Evolutionary conservation across 139 green algal species (phyloP).

Genomic region (Edaphochlamys debaryana): DNA sequence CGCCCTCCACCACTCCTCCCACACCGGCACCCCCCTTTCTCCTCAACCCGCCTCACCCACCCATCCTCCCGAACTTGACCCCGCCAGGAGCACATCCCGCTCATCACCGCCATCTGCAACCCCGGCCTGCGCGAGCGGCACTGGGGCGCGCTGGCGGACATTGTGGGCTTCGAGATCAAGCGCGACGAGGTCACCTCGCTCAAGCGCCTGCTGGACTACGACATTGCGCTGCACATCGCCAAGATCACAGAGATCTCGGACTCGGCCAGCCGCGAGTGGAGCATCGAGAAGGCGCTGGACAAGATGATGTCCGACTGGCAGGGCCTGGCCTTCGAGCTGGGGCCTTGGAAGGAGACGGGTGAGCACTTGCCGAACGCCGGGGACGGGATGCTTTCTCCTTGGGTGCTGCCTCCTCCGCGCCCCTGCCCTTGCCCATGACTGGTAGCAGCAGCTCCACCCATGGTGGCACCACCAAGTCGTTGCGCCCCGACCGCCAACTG

Average conservation of each 20-base stretch:
- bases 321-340: conserved; percentile 74
- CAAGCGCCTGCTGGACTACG: conserved; percentile 72
- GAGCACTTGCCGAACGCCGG: background rate
- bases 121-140: conserved; percentile 77
- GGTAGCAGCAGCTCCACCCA: too few relatives aligned
- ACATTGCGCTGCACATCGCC: conserved; percentile 65
- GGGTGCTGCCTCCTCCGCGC: too few relatives aligned
- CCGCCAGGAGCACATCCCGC: conserved; percentile 64
- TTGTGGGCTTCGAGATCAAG: conserved; percentile 79
- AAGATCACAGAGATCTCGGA: conserved; percentile 56
- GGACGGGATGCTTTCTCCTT: background rate
- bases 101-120: conserved; percentile 83
- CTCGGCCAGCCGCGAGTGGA: conserved; percentile 59
- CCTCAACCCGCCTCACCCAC: too few relatives aligned
- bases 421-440: too few relatives aligned
- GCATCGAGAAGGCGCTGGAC: conserved; percentile 69
- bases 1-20: background rate
- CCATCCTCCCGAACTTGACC: too few relatives aligned
- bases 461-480: too few relatives aligned
- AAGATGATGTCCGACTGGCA: conserved; percentile 69
- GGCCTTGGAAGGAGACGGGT: conserved; percentile 75
- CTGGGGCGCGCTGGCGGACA: conserved; percentile 72
- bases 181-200: conserved; percentile 72
- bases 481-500: too few relatives aligned
- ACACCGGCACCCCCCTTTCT: too few relatives aligned